Percentiles rank a stretch among this genome's conserved stretches.
phyloP scores from a whole-genome alignment of 768 basidiomycete genomes.

The Auriculariales sp. region DNA sequence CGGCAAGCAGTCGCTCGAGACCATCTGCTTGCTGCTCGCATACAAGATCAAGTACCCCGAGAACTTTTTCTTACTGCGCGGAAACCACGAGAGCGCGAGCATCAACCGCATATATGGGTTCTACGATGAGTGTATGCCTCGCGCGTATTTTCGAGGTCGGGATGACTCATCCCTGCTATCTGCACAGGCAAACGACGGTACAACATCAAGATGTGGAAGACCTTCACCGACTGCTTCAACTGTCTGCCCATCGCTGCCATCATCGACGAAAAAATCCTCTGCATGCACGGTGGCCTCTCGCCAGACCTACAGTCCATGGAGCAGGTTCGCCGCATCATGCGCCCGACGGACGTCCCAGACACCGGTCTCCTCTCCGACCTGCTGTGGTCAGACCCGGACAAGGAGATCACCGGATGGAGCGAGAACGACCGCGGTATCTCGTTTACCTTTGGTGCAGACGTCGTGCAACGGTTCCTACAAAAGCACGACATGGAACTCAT shows the following conservation, averaged over 20 bases:
- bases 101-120: slow-evolving; percentile 99
- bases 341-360: slow-evolving; percentile 97
- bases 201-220: slow-evolving; percentile 99
- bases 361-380: slow-evolving; percentile 93
- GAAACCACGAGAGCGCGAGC: slow-evolving; percentile 98
- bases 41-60: slow-evolving; percentile 99
- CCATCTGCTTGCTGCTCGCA: slow-evolving; percentile 95
- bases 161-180: too few relatives aligned
- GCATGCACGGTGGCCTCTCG: slow-evolving; percentile 96
- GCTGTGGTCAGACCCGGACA: slow-evolving; percentile 98
- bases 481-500: slow-evolving; percentile 99
- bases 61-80: slow-evolving; percentile 98
- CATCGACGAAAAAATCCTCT: slow-evolving; percentile 99
- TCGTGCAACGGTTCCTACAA: slow-evolving; percentile 94
- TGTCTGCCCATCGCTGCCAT: slow-evolving; percentile 98
- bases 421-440: slow-evolving; percentile 99
- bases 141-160: too few relatives aligned
- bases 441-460: slow-evolving; percentile 97
- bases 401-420: slow-evolving; percentile 98
- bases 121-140: slow-evolving; percentile 98
- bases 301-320: slow-evolving; percentile 99
- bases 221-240: slow-evolving; percentile 99
- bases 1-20: slow-evolving; percentile 97
- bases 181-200: slow-evolving; percentile 99
- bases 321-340: slow-evolving; percentile 97